Percentiles rank a stretch among this genome's conserved stretches.
Conservation (phyloP, 345 rosid genomes). For the Brassica nigra region DNA sequence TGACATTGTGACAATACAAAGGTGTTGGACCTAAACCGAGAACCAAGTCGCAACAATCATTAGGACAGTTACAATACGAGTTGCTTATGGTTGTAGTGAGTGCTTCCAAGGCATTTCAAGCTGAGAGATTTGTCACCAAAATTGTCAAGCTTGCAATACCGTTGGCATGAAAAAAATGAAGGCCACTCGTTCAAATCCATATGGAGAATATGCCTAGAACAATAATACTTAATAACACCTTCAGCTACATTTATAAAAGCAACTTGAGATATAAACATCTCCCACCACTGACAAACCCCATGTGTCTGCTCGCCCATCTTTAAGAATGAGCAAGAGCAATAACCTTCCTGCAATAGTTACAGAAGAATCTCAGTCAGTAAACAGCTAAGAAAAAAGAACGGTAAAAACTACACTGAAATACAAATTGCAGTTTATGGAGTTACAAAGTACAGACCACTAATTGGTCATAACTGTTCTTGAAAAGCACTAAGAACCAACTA, state of each 20-base stretch:
- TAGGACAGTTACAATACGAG: conserved; percentile 50
- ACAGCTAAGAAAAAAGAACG: conserved; percentile 4
- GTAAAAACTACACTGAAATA: not conserved
- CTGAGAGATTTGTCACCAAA: conserved; percentile 70
- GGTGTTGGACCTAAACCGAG: conserved; percentile 93
- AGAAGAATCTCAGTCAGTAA: conserved; percentile 6
- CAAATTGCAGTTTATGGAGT: not conserved
- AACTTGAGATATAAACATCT: conserved; percentile 39
- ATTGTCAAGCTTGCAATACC: conserved; percentile 53
- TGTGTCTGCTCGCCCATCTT: conserved; percentile 87
- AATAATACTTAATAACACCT: conserved; percentile 31
- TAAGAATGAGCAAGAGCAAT: conserved; percentile 15
- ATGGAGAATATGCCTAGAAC: conserved; percentile 23
- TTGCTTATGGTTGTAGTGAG: conserved; percentile 42
- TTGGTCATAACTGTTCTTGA: conserved; percentile 30
- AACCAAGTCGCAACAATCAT: conserved; percentile 82
- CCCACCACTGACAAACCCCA: conserved; percentile 93
- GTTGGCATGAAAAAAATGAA: conserved; percentile 42
- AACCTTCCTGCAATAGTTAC: conserved; percentile 26
- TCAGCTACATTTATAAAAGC: conserved; percentile 38
- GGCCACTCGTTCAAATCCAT: conserved; percentile 69
- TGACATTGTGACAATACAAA: conserved; percentile 45
- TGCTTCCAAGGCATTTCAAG: conserved; percentile 63
- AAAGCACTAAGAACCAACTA: conserved; percentile 36
- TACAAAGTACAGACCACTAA: conserved; percentile 27